A percentile compares a stretch with the other conserved stretches of the same genome.
These are phyloP conservation scores for Didymella pinodella DNA, from an alignment of 2,329 filamentous ascomycete species.

Conservation along the genomic window DNA sequence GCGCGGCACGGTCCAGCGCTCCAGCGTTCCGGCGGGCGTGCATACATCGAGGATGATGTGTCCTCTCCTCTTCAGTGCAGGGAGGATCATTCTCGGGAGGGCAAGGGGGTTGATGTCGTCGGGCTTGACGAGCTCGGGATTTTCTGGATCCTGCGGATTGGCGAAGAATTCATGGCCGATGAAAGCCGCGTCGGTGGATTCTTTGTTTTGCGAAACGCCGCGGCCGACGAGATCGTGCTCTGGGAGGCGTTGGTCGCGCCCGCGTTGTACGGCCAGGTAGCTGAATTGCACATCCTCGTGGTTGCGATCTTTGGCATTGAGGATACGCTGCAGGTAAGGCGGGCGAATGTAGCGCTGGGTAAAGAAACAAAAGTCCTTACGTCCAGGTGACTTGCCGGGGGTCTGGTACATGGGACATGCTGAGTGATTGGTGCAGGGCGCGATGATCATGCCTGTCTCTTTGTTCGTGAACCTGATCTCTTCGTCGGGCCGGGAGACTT, in stretches of 20 bases:
- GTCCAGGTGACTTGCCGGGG: conserved; percentile 72
- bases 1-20: conserved; percentile 91
- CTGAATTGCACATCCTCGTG: conserved; percentile 92
- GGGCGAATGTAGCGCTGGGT: conserved; percentile 87
- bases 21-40: conserved; percentile 82
- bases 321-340: conserved; percentile 77
- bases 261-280: conserved; percentile 85
- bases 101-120: conserved; percentile 61
- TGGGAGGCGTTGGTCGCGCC: conserved; percentile 64
- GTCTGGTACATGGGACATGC: conserved; percentile 87
- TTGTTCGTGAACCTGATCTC: conserved; percentile 53
- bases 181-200: conserved; percentile 72
- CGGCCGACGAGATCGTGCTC: conserved; percentile 43
- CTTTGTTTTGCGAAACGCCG: conserved; percentile 59
- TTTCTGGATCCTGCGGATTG: conserved; percentile 21
- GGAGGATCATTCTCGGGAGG: conserved; percentile 79
- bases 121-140: conserved; percentile 40
- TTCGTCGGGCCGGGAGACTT: conserved; percentile 50
- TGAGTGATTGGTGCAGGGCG: conserved; percentile 83
- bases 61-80: conserved; percentile 84
- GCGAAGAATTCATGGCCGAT: conserved; percentile 66
- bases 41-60: conserved; percentile 92
- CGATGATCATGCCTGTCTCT: conserved; percentile 69
- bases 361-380: conserved; percentile 93
- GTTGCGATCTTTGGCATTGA: conserved; percentile 74